Evolutionary conservation across 1,284 basidiomycete species (phyloP), one percentile per base, ranked within the genome.

Genomic region (Xanthoconium separans): DNA sequence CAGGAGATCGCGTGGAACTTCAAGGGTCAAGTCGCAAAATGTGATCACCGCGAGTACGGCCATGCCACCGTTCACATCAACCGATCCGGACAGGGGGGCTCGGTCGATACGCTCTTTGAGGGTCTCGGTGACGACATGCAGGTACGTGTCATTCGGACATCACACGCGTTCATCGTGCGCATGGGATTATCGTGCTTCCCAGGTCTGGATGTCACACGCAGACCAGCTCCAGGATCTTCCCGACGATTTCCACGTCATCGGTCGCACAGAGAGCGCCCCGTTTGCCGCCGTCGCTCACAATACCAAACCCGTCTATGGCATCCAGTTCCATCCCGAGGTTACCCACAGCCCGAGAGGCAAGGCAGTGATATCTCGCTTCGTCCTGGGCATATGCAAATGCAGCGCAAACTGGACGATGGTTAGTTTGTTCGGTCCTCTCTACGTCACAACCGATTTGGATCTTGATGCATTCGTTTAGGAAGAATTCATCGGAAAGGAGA

Each of bases 151-250:
- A 43, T 16, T 30, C 20, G 6, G 46, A 12, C 1, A 40, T 12
- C 13, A 18, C 9, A 20, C 2, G 2, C n/a, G 24, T 44, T 46
- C 10, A 54, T 36, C 18, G 3, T 20, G 2, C 22, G 9, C 11
- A 36, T 7, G 31, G 15, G 15, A 15, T 16, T n/a, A 8, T 16
- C 9, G 9, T 34, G 33, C 15, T 34, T 34, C n/a, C n/a, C 62
- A 96, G 90, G 96, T 98, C 37, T 99, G 97, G 97, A 99, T 99
- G 97, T 98, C 95, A 34, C 97, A 99, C 71, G 96, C 96, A 20
- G 97, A 99, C 73, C 94, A 98, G 65, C 82, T 99, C 46, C 89
- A 86, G 34, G 82, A 81, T 53, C 79, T 90, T 9, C 97, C 97
- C 20, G 77, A 86, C 0, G 77, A 89, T 64, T 99, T 98, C 75